Conservation (phyloP, 2,329 filamentous ascomycete species). For the Sphaerulina musiva region DNA sequence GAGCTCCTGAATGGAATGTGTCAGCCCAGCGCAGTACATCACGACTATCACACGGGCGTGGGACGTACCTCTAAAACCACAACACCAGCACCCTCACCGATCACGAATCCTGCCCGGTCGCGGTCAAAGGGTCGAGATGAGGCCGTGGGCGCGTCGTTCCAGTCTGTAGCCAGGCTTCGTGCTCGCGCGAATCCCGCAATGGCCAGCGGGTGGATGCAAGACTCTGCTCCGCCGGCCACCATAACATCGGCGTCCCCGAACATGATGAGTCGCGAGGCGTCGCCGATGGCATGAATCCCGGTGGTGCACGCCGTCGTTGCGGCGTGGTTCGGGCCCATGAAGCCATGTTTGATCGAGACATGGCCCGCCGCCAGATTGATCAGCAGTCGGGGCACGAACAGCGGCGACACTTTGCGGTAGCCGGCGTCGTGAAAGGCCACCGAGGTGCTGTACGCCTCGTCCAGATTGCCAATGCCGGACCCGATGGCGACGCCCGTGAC, state of each 20-base stretch:
- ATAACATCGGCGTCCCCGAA: constrained; percentile 89
- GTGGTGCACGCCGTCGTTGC: constrained; percentile 94
- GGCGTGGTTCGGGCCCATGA: constrained; percentile 85
- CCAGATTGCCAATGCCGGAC: constrained; percentile 89
- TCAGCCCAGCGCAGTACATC: constrained; percentile 4
- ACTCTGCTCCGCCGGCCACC: constrained; percentile 91
- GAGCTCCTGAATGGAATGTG: constrained; percentile 51
- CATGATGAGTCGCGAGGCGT: constrained; percentile 88
- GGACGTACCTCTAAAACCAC: constrained; percentile 65
- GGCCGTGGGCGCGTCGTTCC: constrained; percentile 62
- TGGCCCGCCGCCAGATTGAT: constrained; percentile 95
- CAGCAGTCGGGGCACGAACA: constrained; percentile 87
- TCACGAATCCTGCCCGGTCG: constrained; percentile 76
- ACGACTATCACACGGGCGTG: background rate
- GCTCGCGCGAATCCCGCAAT: constrained; percentile 87
- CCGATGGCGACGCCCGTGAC: constrained; percentile 85
- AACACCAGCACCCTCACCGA: constrained; percentile 85
- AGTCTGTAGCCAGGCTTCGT: constrained; percentile 74
- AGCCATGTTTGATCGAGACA: constrained; percentile 84
- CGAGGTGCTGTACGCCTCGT: constrained; percentile 81
- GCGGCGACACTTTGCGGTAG: constrained; percentile 84
- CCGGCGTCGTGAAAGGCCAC: constrained; percentile 69
- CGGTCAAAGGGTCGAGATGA: constrained; percentile 85
- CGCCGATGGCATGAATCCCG: constrained; percentile 87
- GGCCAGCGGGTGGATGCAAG: constrained; percentile 89